Evolutionary conservation across 2,329 filamentous ascomycete species (phyloP), one percentile per base, ranked within the genome.

Genomic region (Beauveria sp.): DNA sequence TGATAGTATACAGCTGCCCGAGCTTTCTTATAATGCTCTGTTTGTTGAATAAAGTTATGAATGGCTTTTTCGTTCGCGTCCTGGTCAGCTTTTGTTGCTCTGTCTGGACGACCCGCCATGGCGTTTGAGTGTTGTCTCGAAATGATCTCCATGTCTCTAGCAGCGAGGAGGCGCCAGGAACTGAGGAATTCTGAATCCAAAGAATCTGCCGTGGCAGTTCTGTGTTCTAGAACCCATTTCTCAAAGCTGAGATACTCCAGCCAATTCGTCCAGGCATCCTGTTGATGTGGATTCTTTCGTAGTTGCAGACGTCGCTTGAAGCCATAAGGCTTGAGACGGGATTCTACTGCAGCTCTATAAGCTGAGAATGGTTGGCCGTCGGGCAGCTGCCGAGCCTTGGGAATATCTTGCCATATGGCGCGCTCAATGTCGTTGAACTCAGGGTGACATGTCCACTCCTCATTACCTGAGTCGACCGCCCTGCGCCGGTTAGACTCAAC

Each of bases 391-490:
- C 18, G 42, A 20, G 7, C 3, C n/a, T 18, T 16, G 7, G 42
- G 42, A 1, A 20, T 43, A 20, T 43, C 1, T 4, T 43, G 3
- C 42, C 42, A 43, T 2, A 18, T 8, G 18, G 1, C 1, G 18
- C 42, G 18, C 8, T n/a, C 42, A 5, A 10, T 2, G 3, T 43
- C 0, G 42, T 43, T 3, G 18, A 43, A 43, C 0, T 18, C 1
- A 2, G 42, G 1, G 0, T 8, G 7, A 8, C 18, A 4, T 20
- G 42, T 3, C 18, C 1, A 9, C 7, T 0, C 0, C 20, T 20
- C 18, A 2, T 3, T 10, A 20, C 42, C 42, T 20, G 9, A n/a
- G 3, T 20, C 42, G 3, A n/a, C 7, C 0, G 1, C 16, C n/a
- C 3, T 43, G 7, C 42, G 42, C 42, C 42, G 20, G 42, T 4